A percentile compares a stretch with the other conserved stretches of the same genome.
Evolutionary conservation across 2,329 filamentous ascomycete species (phyloP).

Genomic region (Fusarium sp.): DNA sequence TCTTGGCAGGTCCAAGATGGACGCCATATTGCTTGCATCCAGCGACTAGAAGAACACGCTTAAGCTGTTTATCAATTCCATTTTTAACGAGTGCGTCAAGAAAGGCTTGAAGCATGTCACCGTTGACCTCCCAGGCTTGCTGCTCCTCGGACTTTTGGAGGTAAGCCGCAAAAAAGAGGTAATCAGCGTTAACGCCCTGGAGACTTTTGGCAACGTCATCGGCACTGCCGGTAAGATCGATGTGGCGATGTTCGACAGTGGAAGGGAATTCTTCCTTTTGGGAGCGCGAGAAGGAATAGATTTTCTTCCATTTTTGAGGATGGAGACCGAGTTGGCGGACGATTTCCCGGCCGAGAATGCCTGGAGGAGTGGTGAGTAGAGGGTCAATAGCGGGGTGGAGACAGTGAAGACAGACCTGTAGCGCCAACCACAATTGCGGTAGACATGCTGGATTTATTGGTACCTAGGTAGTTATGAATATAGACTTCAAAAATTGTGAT

Average conservation of each 20-base stretch:
- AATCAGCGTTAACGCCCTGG: neutral
- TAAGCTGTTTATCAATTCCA: neutral
- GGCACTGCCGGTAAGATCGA: slow-evolving; percentile 10
- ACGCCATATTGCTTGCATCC: slow-evolving; percentile 21
- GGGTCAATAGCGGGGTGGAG: too few species aligned
- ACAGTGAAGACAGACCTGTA: neutral
- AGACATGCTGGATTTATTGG: neutral
- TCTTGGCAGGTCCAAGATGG: slow-evolving; percentile 9
- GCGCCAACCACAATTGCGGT: slow-evolving; percentile 16
- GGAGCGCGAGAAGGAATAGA: slow-evolving; percentile 9
- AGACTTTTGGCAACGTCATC: neutral
- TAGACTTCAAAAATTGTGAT: neutral
- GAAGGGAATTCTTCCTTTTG: slow-evolving; percentile 18
- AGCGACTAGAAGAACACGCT: neutral
- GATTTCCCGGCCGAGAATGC: slow-evolving; percentile 11
- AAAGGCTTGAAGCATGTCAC: slow-evolving; percentile 11
- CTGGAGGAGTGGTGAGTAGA: neutral
- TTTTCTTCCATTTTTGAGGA: slow-evolving; percentile 2
- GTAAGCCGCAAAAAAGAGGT: slow-evolving; percentile 17
- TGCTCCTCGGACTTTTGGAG: slow-evolving; percentile 5
- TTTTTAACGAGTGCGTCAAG: slow-evolving; percentile 1
- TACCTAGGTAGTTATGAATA: neutral
- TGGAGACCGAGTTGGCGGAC: neutral
- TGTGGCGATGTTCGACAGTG: slow-evolving; percentile 6
- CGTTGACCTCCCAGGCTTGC: slow-evolving; percentile 9